Evolutionary conservation across 495 filamentous ascomycete genomes (phyloP).

Genomic region (Neurospora pannonica): DNA sequence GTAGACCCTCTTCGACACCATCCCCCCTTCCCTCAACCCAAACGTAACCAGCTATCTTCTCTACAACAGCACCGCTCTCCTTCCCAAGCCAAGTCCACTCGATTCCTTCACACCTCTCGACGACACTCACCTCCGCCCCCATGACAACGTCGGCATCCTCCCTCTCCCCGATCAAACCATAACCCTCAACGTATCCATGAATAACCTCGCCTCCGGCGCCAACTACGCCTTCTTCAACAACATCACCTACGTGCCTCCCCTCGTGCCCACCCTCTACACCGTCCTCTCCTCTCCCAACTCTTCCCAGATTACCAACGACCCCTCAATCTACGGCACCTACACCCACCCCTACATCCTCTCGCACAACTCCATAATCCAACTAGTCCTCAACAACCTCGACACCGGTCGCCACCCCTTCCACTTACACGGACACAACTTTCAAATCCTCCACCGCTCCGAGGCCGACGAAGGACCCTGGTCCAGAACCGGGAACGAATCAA

Average conservation of each 20-base stretch:
- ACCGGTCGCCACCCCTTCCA: slow-evolving; percentile 74
- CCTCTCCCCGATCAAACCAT: slow-evolving; percentile 51
- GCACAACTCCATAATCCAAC: slow-evolving; percentile 60
- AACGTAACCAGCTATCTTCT: slow-evolving; percentile 76
- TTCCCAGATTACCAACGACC: slow-evolving; percentile 31
- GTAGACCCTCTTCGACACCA: slow-evolving; percentile 58
- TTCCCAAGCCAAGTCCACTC: slow-evolving; percentile 48
- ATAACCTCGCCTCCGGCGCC: slow-evolving; percentile 61
- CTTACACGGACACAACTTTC: slow-evolving; percentile 78
- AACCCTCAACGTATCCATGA: slow-evolving; percentile 58
- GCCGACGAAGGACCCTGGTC: slow-evolving; percentile 35
- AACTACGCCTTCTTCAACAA: slow-evolving; percentile 82
- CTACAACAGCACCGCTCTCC: slow-evolving; percentile 51
- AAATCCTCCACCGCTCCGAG: slow-evolving; percentile 42
- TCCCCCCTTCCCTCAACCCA: slow-evolving; percentile 56
- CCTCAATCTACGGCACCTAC: slow-evolving; percentile 62
- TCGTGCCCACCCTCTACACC: slow-evolving; percentile 74
- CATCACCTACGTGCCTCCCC: slow-evolving; percentile 62
- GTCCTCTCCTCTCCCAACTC: slow-evolving; percentile 54
- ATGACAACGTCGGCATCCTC: slow-evolving; percentile 49
- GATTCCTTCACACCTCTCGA: slow-evolving; percentile 58
- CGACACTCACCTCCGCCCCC: slow-evolving; percentile 60
- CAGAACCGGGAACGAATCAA: slow-evolving; percentile 31
- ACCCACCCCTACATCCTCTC: slow-evolving; percentile 61
- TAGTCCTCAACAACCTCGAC: slow-evolving; percentile 74